phyloP scores from a whole-genome alignment of 768 basidiomycete species.

The Boletus rubescentipes region DNA sequence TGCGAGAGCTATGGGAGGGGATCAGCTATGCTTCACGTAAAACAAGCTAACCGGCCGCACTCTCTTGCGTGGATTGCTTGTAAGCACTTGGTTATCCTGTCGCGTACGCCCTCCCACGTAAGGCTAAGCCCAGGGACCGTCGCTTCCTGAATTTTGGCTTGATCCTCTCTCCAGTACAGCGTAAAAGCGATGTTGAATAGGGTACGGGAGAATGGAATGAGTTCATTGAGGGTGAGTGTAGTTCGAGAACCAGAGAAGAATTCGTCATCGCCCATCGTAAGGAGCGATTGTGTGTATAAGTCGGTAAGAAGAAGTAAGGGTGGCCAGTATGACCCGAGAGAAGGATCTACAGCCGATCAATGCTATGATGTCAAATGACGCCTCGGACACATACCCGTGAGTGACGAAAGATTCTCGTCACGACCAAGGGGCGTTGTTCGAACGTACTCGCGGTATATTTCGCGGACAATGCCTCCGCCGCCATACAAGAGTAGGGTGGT shows the following conservation, averaged over 20 bases:
- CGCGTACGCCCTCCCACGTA: slow-evolving; percentile 68
- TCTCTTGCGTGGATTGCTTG: slow-evolving; percentile 85
- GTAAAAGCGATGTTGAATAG: slow-evolving; percentile 83
- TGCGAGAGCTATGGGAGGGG: slow-evolving; percentile 60
- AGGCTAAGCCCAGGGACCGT: slow-evolving; percentile 41
- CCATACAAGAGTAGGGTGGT: slow-evolving; percentile 49
- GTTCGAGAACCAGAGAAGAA: slow-evolving; percentile 79
- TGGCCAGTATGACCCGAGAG: slow-evolving; percentile 53
- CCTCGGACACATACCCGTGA: slow-evolving; percentile 38
- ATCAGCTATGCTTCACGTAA: background rate
- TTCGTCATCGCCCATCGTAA: slow-evolving; percentile 96
- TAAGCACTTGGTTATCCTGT: slow-evolving; percentile 74
- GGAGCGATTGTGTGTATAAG: slow-evolving; percentile 77
- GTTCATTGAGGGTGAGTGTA: slow-evolving; percentile 80
- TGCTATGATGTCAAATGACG: background rate
- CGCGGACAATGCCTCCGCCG: slow-evolving; percentile 65
- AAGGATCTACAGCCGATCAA: slow-evolving; percentile 39
- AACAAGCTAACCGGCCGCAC: slow-evolving; percentile 45
- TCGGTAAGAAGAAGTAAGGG: slow-evolving; percentile 77
- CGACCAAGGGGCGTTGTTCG: slow-evolving; percentile 61
- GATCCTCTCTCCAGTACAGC: slow-evolving; percentile 63
- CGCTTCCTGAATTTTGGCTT: slow-evolving; percentile 37
- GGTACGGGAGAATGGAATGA: slow-evolving; percentile 70
- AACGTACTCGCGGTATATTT: slow-evolving; percentile 70
- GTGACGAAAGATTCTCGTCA: slow-evolving; percentile 41